These are phyloP conservation scores for Nicotiana undulata DNA, from an alignment of 257 asterid species.

Conservation along the genomic window DNA sequence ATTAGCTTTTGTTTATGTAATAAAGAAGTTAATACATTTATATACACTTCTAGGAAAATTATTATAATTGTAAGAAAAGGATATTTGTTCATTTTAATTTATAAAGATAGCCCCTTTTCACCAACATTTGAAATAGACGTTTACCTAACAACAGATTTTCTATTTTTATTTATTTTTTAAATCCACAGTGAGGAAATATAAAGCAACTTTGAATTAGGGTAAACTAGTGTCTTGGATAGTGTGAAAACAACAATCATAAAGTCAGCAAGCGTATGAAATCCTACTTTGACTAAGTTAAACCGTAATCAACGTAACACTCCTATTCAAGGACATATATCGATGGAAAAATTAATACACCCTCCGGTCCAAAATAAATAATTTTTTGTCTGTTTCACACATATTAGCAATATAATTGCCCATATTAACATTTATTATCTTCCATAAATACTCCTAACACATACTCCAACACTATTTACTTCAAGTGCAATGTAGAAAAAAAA, in stretches of 20 bases:
- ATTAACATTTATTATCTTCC: too few species aligned
- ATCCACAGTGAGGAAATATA: background rate
- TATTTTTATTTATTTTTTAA: too few species aligned
- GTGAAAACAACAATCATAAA: background rate
- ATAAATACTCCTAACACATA: too few species aligned
- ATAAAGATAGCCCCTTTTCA: background rate
- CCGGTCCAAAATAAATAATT: too few species aligned
- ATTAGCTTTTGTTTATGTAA: background rate
- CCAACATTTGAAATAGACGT: background rate
- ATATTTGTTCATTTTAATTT: background rate
- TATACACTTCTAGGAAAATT: background rate
- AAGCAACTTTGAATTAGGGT: background rate
- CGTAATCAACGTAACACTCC: background rate
- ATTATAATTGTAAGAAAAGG: background rate
- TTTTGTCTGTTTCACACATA: too few species aligned
- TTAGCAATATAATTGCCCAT: too few species aligned
- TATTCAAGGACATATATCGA: background rate
- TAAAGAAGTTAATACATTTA: background rate
- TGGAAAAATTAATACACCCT: too few species aligned
- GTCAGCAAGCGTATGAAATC: background rate
- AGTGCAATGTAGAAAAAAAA: too few species aligned
- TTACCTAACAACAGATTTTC: background rate
- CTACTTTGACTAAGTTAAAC: background rate
- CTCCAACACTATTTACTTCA: too few species aligned
- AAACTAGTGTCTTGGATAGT: background rate